Percentiles rank a stretch among this genome's conserved stretches.
Evolutionary conservation across 306 rosid genomes (phyloP).

Genomic region (Heteromeles arbutifolia): DNA sequence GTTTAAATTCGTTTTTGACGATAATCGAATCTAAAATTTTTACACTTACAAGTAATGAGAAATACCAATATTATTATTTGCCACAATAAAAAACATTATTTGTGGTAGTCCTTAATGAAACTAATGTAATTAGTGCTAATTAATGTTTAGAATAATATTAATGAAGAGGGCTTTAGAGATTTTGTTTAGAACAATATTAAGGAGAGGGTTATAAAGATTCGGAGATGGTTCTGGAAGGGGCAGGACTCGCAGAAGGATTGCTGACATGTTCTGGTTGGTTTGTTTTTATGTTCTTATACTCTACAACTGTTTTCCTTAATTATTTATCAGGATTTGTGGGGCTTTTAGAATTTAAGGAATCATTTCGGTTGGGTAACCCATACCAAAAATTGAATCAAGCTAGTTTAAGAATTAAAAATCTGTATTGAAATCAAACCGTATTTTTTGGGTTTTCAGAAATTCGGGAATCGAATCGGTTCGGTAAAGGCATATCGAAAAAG

Average conservation of each 20-base stretch:
- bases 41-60: too few relatives aligned
- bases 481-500: too few relatives aligned
- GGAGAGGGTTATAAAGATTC: neutral
- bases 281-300: constrained; percentile 36
- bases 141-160: neutral
- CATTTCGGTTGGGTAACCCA: too few relatives aligned
- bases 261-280: constrained; percentile 19
- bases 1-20: too few relatives aligned
- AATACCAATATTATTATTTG: too few relatives aligned
- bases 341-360: neutral
- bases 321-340: neutral
- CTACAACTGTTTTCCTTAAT: constrained; percentile 18
- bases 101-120: neutral
- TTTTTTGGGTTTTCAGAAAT: too few relatives aligned
- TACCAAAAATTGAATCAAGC: too few relatives aligned
- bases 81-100: neutral
- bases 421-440: too few relatives aligned
- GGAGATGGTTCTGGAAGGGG: constrained; percentile 44
- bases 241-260: neutral
- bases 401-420: too few relatives aligned
- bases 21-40: too few relatives aligned
- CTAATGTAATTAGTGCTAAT: neutral
- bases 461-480: too few relatives aligned
- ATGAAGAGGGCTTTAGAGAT: neutral
- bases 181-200: neutral